Evolutionary conservation across 2,329 filamentous ascomycete genomes (phyloP).

Genomic region (Dactylella cylindrospora): DNA sequence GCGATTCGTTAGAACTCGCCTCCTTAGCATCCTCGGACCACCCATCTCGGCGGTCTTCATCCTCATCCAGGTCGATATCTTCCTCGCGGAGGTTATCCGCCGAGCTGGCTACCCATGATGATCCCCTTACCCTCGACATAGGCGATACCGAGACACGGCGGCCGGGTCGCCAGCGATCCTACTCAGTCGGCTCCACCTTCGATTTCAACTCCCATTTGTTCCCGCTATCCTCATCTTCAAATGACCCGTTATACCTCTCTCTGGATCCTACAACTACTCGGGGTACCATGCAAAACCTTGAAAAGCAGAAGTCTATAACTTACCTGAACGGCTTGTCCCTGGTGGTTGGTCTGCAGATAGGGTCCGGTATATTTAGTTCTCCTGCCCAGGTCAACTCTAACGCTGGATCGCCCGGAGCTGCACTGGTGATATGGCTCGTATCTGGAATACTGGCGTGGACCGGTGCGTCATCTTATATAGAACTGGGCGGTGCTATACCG

Average conservation of each 20-base stretch:
- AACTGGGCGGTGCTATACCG: conserved; percentile 92
- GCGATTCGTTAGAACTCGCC: conserved; percentile 94
- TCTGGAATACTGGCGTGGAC: conserved; percentile 96
- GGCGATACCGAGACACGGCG: conserved; percentile 26
- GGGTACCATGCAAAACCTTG: conserved; percentile 67
- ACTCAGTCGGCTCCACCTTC: conserved; percentile 89
- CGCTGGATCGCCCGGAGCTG: conserved; percentile 85
- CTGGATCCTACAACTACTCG: conserved; percentile 64
- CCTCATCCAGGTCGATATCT: conserved; percentile 76
- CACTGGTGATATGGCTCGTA: conserved; percentile 86
- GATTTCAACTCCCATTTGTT: conserved; percentile 94
- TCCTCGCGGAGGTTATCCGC: conserved; percentile 91
- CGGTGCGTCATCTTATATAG: conserved; percentile 89
- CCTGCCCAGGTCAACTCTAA: conserved; percentile 90
- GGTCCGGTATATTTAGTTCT: conserved; percentile 93
- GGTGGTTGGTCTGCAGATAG: conserved; percentile 90
- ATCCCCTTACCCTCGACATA: conserved; percentile 63
- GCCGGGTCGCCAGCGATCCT: conserved; percentile 65
- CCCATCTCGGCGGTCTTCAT: conserved; percentile 65
- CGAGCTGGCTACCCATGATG: conserved; percentile 65
- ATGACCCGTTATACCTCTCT: conserved; percentile 73
- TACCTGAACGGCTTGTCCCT: conserved; percentile 90
- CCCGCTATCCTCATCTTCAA: conserved; percentile 79
- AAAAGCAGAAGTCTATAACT: conserved; percentile 94
- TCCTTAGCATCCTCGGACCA: conserved; percentile 85